phyloP scores from a whole-genome alignment of 148 eudicot species.

The Heliosperma pusillum region DNA sequence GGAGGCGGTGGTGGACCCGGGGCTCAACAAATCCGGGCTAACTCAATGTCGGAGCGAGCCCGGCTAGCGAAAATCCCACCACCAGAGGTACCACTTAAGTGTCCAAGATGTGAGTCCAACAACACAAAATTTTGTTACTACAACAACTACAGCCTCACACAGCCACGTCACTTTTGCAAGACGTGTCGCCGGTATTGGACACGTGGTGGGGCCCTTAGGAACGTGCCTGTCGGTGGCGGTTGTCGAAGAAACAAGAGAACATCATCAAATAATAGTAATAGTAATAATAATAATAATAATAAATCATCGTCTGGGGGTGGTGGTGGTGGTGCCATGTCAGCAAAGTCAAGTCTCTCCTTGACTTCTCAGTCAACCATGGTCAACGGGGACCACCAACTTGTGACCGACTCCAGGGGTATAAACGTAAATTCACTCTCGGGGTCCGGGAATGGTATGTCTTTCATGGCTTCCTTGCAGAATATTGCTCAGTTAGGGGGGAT shows the following conservation, averaged over 20 bases:
- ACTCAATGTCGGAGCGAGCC: constrained; percentile 69
- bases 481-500: constrained; percentile 45
- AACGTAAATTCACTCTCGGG: constrained; percentile 10
- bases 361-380: constrained; percentile 7
- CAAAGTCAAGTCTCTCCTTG: constrained; percentile 19
- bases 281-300: constrained; percentile 10
- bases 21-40: constrained; percentile 38
- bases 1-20: constrained; percentile 28
- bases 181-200: constrained; percentile 74
- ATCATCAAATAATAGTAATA: neutral
- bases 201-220: constrained; percentile 57
- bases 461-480: constrained; percentile 47
- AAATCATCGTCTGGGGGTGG: constrained; percentile 33
- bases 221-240: constrained; percentile 72
- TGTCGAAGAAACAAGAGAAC: constrained; percentile 57
- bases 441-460: constrained; percentile 26
- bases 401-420: constrained; percentile 9
- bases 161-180: constrained; percentile 75
- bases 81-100: constrained; percentile 58
- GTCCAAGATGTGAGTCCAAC: constrained; percentile 67
- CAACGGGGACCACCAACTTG: too few species aligned
- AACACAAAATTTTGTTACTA: constrained; percentile 74
- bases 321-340: constrained; percentile 19
- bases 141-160: constrained; percentile 66
- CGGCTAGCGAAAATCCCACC: constrained; percentile 52